A percentile compares a stretch with the other conserved stretches of the same genome.
Conservation (phyloP, 768 basidiomycete genomes). For the Pseudohyphozyma bogoriensis region DNA sequence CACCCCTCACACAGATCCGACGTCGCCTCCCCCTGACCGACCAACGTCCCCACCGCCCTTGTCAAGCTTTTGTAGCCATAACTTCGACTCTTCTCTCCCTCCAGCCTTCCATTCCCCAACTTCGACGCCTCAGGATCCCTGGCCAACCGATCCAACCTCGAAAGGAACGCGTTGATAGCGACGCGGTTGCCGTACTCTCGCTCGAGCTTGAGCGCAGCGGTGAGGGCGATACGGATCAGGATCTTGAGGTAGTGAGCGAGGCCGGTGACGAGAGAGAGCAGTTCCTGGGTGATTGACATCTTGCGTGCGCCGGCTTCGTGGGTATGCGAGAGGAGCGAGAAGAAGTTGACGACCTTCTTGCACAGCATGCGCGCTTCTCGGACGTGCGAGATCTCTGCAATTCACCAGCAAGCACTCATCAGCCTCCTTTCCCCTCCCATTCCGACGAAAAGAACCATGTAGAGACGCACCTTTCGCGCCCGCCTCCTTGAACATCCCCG, state of each 20-base stretch:
- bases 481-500: slow-evolving; percentile 68
- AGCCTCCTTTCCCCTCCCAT: not conserved
- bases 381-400: slow-evolving; percentile 77
- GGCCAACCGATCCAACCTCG: slow-evolving; percentile 82
- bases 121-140: slow-evolving; percentile 41
- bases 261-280: slow-evolving; percentile 95
- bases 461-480: slow-evolving; percentile 66
- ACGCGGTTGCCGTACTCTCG: slow-evolving; percentile 71
- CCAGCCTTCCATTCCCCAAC: not conserved
- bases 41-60: slow-evolving; percentile 25
- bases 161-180: slow-evolving; percentile 81
- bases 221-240: slow-evolving; percentile 92
- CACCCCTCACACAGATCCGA: slow-evolving; percentile 88
- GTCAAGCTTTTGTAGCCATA: slow-evolving; percentile 35
- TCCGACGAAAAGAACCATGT: not conserved
- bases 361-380: slow-evolving; percentile 97
- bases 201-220: slow-evolving; percentile 89
- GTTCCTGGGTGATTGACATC: slow-evolving; percentile 94
- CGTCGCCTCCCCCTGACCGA: slow-evolving; percentile 44
- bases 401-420: not conserved
- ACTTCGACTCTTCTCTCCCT: not conserved
- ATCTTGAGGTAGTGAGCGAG: slow-evolving; percentile 99
- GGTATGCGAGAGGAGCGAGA: slow-evolving; percentile 88
- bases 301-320: slow-evolving; percentile 81
- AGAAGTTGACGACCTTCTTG: slow-evolving; percentile 96